These are phyloP conservation scores for Acacia pycnantha DNA, from an alignment of 331 rosid genomes.

Conservation along the genomic window DNA sequence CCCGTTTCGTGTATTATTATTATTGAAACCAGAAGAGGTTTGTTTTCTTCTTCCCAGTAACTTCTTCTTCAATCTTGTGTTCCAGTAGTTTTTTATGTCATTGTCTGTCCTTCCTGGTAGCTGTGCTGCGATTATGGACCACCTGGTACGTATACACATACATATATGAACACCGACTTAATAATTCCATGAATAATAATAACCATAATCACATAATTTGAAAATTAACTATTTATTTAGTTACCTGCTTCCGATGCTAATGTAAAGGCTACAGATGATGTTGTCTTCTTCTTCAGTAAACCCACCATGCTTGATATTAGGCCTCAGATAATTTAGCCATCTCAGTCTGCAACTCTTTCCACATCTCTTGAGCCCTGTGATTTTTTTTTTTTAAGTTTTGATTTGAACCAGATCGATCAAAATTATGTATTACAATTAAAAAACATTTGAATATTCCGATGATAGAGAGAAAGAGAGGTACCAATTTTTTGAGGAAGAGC, in stretches of 20 bases:
- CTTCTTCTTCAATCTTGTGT: slow-evolving; percentile 92
- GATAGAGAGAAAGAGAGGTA: neutral
- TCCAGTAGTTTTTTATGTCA: slow-evolving; percentile 98
- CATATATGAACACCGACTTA: neutral
- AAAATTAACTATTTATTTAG: neutral
- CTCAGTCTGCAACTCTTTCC: slow-evolving; percentile 97
- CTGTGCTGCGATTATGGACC: slow-evolving; percentile 99
- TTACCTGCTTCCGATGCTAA: slow-evolving; percentile 99
- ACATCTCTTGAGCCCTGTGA: slow-evolving; percentile 92
- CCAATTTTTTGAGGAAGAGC: slow-evolving; percentile 99
- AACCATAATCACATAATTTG: slow-evolving; percentile 8
- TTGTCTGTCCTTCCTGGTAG: slow-evolving; percentile 99
- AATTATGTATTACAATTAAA: slow-evolving; percentile 12
- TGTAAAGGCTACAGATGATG: slow-evolving; percentile 90
- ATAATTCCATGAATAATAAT: neutral
- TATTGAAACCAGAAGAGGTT: slow-evolving; percentile 35
- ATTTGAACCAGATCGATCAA: slow-evolving; percentile 17
- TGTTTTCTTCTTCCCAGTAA: slow-evolving; percentile 84
- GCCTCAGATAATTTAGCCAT: slow-evolving; percentile 94
- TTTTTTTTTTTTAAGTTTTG: neutral
- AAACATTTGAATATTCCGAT: neutral
- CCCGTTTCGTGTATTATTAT: neutral
- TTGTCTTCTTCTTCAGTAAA: slow-evolving; percentile 99
- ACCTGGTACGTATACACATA: slow-evolving; percentile 41
- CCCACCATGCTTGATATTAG: slow-evolving; percentile 98